A percentile compares a stretch with the other conserved stretches of the same genome.
phyloP scores from a whole-genome alignment of 257 asterid genomes.

The Solanum corneliomulleri region DNA sequence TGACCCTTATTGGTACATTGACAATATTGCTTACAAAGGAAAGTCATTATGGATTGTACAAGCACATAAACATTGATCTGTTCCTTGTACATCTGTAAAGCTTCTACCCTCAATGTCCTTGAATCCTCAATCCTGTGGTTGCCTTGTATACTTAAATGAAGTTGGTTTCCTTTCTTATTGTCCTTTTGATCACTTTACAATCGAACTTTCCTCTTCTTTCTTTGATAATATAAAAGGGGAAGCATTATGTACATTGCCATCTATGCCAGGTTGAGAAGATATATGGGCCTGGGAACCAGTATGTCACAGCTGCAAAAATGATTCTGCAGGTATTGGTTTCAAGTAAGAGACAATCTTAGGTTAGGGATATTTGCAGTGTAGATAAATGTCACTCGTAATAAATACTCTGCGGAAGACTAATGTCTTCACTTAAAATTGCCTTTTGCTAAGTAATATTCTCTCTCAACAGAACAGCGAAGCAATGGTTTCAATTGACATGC shows the following conservation, averaged over 20 bases:
- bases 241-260: conserved; percentile 2
- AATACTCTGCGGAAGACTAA: not conserved
- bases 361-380: not conserved
- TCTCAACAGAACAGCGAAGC: conserved; percentile 88
- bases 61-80: not conserved
- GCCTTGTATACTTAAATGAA: not conserved
- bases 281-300: conserved; percentile 98
- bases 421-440: not conserved
- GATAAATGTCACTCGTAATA: not conserved
- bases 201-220: not conserved
- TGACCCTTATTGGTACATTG: not conserved
- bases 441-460: not conserved
- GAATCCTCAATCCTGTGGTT: not conserved
- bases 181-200: not conserved
- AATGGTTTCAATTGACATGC: conserved; percentile 97
- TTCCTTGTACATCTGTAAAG: not conserved
- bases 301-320: conserved; percentile 98
- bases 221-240: not conserved
- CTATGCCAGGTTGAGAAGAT: conserved; percentile 77
- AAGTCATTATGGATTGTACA: not conserved
- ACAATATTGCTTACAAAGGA: not conserved
- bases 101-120: not conserved
- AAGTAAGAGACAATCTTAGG: not conserved
- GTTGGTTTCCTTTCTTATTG: not conserved
- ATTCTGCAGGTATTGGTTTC: conserved; percentile 62